These are phyloP conservation scores for Hypholoma sublateritium DNA, from an alignment of 768 basidiomycete species.

Conservation along the genomic window DNA sequence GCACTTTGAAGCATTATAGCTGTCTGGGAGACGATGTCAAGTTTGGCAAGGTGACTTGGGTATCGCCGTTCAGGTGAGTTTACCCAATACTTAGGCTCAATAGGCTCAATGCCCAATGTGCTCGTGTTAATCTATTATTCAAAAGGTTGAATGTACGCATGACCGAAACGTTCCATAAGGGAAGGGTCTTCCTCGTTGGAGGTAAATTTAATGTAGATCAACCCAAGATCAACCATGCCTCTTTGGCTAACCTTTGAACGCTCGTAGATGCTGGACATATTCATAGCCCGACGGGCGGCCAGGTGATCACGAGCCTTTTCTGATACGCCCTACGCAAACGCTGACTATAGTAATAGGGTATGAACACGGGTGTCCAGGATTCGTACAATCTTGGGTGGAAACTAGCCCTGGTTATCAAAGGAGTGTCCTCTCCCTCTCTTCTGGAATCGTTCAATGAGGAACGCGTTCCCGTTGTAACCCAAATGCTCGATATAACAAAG, in stretches of 20 bases:
- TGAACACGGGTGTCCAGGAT: conserved; percentile 25
- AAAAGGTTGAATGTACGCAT: conserved; percentile 16
- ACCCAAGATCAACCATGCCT: not conserved
- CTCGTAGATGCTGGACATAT: conserved; percentile 31
- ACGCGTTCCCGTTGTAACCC: conserved; percentile 34
- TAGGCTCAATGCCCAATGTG: not conserved
- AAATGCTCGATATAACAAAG: conserved; percentile 32
- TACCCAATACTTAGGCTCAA: too few relatives aligned
- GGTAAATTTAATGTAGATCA: conserved; percentile 10
- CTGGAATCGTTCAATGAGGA: conserved; percentile 32
- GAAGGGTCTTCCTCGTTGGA: conserved; percentile 19
- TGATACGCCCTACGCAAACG: not conserved
- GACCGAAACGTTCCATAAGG: conserved; percentile 14
- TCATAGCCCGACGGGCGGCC: conserved; percentile 32
- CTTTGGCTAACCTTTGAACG: not conserved
- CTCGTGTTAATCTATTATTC: not conserved
- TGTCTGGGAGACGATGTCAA: conserved; percentile 21
- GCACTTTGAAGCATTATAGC: conserved; percentile 20
- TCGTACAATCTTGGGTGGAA: conserved; percentile 37
- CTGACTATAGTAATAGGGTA: not conserved
- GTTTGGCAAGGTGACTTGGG: conserved; percentile 26
- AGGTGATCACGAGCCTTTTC: conserved; percentile 13
- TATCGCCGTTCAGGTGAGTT: conserved; percentile 26
- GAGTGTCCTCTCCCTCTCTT: conserved; percentile 22
- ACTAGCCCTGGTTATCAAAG: conserved; percentile 30